phyloP scores from a whole-genome alignment of 352 stramenopile species.

The Vaucheria bursata region DNA sequence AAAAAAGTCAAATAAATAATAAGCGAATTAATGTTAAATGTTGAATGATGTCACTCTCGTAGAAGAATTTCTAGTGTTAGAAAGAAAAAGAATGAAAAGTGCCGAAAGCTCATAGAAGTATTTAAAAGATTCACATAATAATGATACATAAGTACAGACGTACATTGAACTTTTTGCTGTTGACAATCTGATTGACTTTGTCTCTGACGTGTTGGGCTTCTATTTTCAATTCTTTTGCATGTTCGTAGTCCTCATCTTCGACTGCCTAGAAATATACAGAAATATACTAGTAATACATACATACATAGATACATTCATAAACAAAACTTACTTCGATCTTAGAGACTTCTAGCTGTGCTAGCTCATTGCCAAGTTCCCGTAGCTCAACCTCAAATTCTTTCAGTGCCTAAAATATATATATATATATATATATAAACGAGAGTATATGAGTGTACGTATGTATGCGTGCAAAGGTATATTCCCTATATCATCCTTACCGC shows the following conservation, averaged over 20 bases:
- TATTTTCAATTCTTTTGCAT: conserved; percentile 72
- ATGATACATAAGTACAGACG: too few species aligned
- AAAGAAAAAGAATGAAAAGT: too few species aligned
- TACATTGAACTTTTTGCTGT: background rate
- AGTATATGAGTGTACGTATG: too few species aligned
- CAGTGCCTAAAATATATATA: conserved; percentile 52
- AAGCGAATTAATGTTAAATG: too few species aligned
- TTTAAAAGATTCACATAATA: too few species aligned
- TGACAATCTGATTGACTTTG: conserved; percentile 18
- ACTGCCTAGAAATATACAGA: conserved; percentile 57
- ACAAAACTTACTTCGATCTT: conserved; percentile 54
- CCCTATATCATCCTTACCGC: too few species aligned
- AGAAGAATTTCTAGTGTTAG: too few species aligned
- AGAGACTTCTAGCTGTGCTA: conserved; percentile 68
- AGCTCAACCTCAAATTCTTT: conserved; percentile 60
- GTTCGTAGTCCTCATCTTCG: conserved; percentile 78
- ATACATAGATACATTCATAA: background rate
- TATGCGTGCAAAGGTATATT: too few species aligned
- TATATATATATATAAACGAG: too few species aligned
- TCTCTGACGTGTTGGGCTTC: conserved; percentile 30
- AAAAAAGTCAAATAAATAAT: too few species aligned
- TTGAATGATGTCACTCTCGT: too few species aligned
- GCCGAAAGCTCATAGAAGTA: too few species aligned
- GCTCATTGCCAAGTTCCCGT: conserved; percentile 62
- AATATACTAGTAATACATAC: background rate